These are phyloP conservation scores for Neurospora cerealis DNA, from an alignment of 495 filamentous ascomycete species.

Conservation along the genomic window DNA sequence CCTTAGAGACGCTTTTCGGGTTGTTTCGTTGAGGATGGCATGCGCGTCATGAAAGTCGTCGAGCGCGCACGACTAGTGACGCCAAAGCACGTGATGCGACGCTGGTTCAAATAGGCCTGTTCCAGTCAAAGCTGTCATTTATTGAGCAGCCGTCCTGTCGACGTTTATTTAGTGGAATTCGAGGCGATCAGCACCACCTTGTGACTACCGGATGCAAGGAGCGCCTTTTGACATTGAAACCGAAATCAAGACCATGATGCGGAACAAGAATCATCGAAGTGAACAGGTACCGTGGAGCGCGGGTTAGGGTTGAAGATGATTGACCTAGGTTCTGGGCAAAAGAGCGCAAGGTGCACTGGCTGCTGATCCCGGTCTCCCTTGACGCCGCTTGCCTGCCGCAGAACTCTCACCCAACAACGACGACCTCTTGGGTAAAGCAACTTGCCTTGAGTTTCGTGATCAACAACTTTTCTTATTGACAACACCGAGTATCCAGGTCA, in stretches of 20 bases:
- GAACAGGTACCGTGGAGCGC: background rate
- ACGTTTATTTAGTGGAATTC: background rate
- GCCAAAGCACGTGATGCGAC: background rate
- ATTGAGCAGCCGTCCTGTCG: background rate
- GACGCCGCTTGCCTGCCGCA: background rate
- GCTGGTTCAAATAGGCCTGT: background rate
- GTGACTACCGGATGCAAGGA: background rate
- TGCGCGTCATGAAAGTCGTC: background rate
- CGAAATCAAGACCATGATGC: background rate
- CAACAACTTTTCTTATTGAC: background rate
- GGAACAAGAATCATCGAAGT: background rate
- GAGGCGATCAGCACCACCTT: background rate
- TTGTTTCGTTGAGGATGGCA: background rate
- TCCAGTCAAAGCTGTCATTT: background rate
- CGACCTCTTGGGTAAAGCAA: background rate
- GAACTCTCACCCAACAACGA: background rate
- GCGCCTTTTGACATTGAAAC: background rate
- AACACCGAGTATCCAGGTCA: background rate
- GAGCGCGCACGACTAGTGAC: background rate
- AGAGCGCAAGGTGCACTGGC: background rate
- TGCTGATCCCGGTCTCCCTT: background rate
- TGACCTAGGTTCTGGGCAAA: background rate
- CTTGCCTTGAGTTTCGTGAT: background rate
- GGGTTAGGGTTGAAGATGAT: background rate
- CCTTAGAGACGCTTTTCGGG: background rate